Base-by-base conservation (phyloP, 139 green algal genomes). In the Micractinium conductrix region DNA sequence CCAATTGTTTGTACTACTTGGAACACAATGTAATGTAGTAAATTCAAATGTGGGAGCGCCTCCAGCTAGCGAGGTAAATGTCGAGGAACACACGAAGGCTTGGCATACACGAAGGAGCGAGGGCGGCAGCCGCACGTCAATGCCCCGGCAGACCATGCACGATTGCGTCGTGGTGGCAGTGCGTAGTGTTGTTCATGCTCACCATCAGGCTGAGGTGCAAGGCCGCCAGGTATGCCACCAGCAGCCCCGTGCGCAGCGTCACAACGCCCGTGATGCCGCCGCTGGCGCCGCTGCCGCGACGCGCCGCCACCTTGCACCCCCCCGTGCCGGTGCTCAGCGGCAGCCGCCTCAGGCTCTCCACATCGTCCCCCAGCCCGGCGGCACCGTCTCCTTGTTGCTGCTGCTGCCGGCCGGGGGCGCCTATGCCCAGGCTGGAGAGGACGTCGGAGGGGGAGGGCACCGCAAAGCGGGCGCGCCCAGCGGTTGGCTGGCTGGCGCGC, bases 271-370 rank as follows among this genome's bases (percentile, higher is more conserved):
- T 30, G 42, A 21, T 37, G 43, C 71, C 43, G 43, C 43, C 33
- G 33, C 28, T 22, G 42, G n/a, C 8, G 53, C 53, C 53, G 40
- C 45, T n/a, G n/a, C 45, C 12, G 38, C 48, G 1, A 21, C 74
- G 14, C 74, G 44, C n/a, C 45, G 45, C 74, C 42, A n/a, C 45
- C 9, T 40, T 43, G 73, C 63, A n/a, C 63, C 63, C 58, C 26
- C 58, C 63, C 10, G 30, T 22, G 71, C 43, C 44, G 42, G 16
- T 62, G 45, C 72, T 62, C 37, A 80, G 74, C 16, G 74, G 74
- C 74, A 80, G 45, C 30, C 45, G 74, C n/a, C 48, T 45, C 74
- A 80, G 65, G 74, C 45, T 44, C 33, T 68, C 74, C 48, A 80
- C 19, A 43, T 43, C 74, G 17, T 6, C 44, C 5, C n/a, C 9